These are phyloP conservation scores for Rhynchospora pubera DNA, from an alignment of 176 grass and related monocot genomes.

Conservation along the genomic window DNA sequence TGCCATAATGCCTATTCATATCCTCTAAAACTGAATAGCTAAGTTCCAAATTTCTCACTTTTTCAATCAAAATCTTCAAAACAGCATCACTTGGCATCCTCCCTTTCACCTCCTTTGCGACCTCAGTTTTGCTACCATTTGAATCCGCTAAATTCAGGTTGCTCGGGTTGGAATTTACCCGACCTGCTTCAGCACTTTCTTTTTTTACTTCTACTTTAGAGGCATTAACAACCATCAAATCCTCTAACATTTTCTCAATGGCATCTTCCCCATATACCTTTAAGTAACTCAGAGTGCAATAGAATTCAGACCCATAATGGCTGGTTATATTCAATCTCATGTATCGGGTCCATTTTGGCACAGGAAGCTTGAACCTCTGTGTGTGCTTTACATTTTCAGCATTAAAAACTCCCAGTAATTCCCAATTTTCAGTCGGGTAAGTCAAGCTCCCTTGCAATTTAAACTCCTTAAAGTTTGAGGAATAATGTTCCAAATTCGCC, in stretches of 20 bases:
- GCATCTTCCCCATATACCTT: conserved; percentile 70
- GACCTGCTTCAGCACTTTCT: neutral
- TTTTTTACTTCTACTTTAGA: conserved; percentile 25
- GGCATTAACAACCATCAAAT: conserved; percentile 42
- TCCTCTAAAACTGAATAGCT: conserved; percentile 34
- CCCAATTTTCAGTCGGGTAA: conserved; percentile 66
- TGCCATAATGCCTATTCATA: conserved; percentile 49
- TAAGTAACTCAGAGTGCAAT: conserved; percentile 84
- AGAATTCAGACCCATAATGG: conserved; percentile 77
- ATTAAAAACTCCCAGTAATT: conserved; percentile 46
- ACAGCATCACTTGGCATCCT: conserved; percentile 62
- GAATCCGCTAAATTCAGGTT: neutral
- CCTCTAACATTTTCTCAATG: conserved; percentile 70
- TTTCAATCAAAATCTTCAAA: conserved; percentile 91
- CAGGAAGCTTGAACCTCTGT: conserved; percentile 61
- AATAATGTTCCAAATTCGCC: conserved; percentile 91
- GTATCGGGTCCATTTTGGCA: conserved; percentile 63
- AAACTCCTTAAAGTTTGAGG: conserved; percentile 66
- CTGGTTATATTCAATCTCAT: conserved; percentile 55
- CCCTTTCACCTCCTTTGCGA: conserved; percentile 26
- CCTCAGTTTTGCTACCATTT: conserved; percentile 23
- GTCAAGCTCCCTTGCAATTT: conserved; percentile 57
- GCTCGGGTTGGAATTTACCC: neutral
- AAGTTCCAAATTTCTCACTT: conserved; percentile 57
- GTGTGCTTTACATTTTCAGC: conserved; percentile 77